Percentiles rank a stretch among this genome's conserved stretches.
These are phyloP conservation scores for Geopyxis carbonaria DNA, from an alignment of 495 filamentous ascomycete genomes.

Conservation along the genomic window DNA sequence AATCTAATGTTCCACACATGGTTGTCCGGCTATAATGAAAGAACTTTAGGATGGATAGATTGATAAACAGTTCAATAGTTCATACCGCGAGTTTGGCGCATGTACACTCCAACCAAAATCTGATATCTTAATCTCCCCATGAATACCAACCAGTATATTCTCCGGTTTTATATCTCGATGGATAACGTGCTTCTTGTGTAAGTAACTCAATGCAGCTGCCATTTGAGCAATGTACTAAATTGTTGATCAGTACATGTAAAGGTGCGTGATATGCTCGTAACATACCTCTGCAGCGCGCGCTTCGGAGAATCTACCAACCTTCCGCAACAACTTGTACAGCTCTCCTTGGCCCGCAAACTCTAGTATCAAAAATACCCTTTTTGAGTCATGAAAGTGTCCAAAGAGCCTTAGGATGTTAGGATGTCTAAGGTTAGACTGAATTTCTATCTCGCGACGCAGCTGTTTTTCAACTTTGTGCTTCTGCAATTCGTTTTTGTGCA, in stretches of 20 bases:
- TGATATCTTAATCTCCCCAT: constrained; percentile 95
- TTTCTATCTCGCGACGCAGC: constrained; percentile 91
- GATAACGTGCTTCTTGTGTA: constrained; percentile 97
- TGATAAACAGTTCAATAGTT: constrained; percentile 1
- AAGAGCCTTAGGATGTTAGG: constrained; percentile 89
- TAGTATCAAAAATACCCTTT: constrained; percentile 86
- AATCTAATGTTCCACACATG: constrained; percentile 95
- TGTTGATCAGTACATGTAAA: background rate
- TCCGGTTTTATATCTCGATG: constrained; percentile 98
- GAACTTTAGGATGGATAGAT: too few species aligned
- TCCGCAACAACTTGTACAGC: constrained; percentile 87
- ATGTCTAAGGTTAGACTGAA: constrained; percentile 88
- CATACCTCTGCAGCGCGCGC: constrained; percentile 61
- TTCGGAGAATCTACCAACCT: constrained; percentile 77
- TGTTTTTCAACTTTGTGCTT: constrained; percentile 92
- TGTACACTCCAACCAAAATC: constrained; percentile 99
- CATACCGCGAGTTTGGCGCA: constrained; percentile 68
- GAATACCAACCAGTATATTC: constrained; percentile 92
- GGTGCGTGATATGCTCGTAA: too few species aligned
- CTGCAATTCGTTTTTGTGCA: constrained; percentile 87
- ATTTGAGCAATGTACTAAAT: constrained; percentile 88
- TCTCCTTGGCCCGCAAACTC: constrained; percentile 94
- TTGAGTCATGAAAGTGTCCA: constrained; percentile 93
- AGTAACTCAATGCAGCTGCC: constrained; percentile 77
- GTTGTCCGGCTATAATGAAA: constrained; percentile 47